Conservation (phyloP, 192 early-diverging fungal species). For the Coemansia sp. region DNA sequence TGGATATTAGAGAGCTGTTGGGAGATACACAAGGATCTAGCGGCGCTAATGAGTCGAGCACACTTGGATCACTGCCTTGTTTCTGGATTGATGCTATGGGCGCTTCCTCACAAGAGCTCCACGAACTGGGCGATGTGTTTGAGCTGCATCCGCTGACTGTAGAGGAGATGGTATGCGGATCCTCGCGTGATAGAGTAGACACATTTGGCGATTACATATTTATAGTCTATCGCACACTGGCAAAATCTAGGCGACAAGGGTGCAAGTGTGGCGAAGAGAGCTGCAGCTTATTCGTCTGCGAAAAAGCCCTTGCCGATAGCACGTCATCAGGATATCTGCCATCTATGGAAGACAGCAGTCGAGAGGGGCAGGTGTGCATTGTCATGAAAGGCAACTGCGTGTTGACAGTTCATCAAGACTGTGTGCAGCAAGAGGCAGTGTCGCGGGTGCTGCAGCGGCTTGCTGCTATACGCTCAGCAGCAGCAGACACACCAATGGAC, state of each 20-base stretch:
- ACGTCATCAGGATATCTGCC: background rate
- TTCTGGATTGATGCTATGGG: slow-evolving; percentile 74
- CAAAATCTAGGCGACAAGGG: background rate
- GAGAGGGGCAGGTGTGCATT: slow-evolving; percentile 17
- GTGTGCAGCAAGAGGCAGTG: slow-evolving; percentile 6
- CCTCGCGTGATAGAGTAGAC: slow-evolving; percentile 91
- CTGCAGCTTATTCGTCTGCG: background rate
- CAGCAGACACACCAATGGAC: background rate
- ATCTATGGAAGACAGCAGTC: background rate
- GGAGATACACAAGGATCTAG: slow-evolving; percentile 3
- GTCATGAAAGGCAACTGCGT: slow-evolving; percentile 32
- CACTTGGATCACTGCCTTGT: slow-evolving; percentile 19
- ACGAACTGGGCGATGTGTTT: slow-evolving; percentile 60
- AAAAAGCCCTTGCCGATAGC: background rate
- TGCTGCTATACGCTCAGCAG: slow-evolving; percentile 21
- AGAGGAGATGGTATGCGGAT: slow-evolving; percentile 87
- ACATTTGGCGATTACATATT: slow-evolving; percentile 62
- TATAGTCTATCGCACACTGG: slow-evolving; percentile 54
- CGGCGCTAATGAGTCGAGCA: slow-evolving; percentile 6
- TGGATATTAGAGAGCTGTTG: slow-evolving; percentile 12
- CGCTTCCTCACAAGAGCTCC: slow-evolving; percentile 59
- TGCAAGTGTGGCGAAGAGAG: slow-evolving; percentile 4
- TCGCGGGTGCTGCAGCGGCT: slow-evolving; percentile 29
- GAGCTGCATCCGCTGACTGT: slow-evolving; percentile 73
- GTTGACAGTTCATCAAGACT: slow-evolving; percentile 32